Evolutionary conservation across 148 eudicot genomes (phyloP).

Genomic region (Chenopodium album): DNA sequence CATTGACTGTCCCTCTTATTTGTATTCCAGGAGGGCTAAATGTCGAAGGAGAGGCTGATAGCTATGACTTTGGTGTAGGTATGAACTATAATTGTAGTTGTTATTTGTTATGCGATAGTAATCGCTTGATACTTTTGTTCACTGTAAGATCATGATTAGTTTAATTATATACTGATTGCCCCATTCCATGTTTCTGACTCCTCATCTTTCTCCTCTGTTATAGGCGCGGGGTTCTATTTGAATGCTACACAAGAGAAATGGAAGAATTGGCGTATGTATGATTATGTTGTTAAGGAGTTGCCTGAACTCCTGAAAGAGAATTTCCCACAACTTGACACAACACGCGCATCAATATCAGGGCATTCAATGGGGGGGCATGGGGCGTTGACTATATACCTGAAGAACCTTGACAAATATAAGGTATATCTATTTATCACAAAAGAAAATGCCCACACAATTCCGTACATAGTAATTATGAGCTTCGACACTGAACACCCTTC

Average conservation of each 20-base stretch:
- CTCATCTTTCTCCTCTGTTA: slow-evolving; percentile 1
- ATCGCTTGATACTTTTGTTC: background rate
- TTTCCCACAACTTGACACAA: slow-evolving; percentile 78
- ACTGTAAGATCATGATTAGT: background rate
- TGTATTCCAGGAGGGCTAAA: slow-evolving; percentile 78
- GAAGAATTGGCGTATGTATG: slow-evolving; percentile 99
- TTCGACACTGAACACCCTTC: background rate
- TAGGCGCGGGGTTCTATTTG: slow-evolving; percentile 98
- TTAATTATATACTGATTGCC: no score
- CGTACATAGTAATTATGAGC: background rate
- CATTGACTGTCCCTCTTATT: background rate
- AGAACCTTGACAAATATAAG: slow-evolving; percentile 96
- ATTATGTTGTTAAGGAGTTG: slow-evolving; percentile 90
- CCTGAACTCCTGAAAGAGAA: slow-evolving; percentile 74
- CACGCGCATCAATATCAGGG: slow-evolving; percentile 87
- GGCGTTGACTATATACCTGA: slow-evolving; percentile 87
- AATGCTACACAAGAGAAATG: slow-evolving; percentile 96
- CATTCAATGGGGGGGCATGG: slow-evolving; percentile 99
- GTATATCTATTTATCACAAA: slow-evolving; percentile 31
- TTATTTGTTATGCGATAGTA: background rate
- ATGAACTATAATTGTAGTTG: slow-evolving; percentile 12
- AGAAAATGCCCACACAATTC: background rate
- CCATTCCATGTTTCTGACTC: background rate
- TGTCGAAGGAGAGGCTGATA: slow-evolving; percentile 95
- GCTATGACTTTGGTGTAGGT: slow-evolving; percentile 99